Base-by-base conservation (phyloP, 768 basidiomycete genomes). In the Psilocybe azurescens region DNA sequence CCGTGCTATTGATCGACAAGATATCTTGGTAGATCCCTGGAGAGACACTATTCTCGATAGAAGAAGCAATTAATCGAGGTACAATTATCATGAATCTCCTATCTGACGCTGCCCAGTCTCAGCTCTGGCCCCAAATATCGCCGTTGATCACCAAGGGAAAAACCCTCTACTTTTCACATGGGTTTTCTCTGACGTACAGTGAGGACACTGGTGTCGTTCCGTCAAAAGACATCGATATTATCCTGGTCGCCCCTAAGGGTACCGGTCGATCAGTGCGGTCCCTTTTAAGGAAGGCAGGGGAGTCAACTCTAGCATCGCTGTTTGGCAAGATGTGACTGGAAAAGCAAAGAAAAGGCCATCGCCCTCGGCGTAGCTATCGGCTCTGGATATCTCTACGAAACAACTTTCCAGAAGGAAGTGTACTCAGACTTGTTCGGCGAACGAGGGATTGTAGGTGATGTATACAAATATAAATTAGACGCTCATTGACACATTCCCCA, bases 51-150 rank as follows among this genome's bases (percentile, higher is more conserved):
- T 99, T 99, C 85, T 85, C 96, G 70, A 99, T 99, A 69, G 94
- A 99, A 70, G 96, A 99, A 77, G 97, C 97, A 63, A 98, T 99
- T 77, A 84, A 90, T 68, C 87, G 84, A 66, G 97, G 97, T 50
- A 97, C 97, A 24, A 96, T 99, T 85, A 93, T 99, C 87, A 99
- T 99, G 97, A 99, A 99, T 86, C 84, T 99, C 56, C 89, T 99
- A 67, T 99, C 97, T 48, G 97, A 99, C 72, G 97, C 97, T 53
- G 97, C 97, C 16, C 97, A 99, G 81, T 95, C 94, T 13, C 87
- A 91, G 77, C 98, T 96, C 30, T 99, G 97, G 97, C 82, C 90
- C 41, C 81, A 84, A 57, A 69, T 99, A 70, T 90, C 88, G 47
- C 97, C 97, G 58, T 88, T 98, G 72, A 96, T 99, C 83, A 99